Base-by-base conservation (phyloP, 2,329 filamentous ascomycete species). In the Sclerotinia minor region DNA sequence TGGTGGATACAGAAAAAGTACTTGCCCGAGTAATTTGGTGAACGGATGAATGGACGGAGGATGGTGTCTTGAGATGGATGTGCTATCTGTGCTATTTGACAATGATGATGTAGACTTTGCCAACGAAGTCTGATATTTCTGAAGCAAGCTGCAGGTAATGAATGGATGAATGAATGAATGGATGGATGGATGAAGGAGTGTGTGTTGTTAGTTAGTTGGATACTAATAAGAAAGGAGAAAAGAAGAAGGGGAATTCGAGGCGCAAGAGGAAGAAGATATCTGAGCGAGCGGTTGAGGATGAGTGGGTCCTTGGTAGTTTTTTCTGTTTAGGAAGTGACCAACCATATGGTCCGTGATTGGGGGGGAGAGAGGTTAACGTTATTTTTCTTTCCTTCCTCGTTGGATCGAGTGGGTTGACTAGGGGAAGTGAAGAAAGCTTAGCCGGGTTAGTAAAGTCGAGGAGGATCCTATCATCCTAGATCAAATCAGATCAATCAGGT, bases 121-220 rank as follows among this genome's bases (percentile, higher is more conserved):
- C 64, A 67, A 67, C 64, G 64, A 67, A 67, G 64, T 61, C 64
- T 61, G 41, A 15, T 57, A 19, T 35, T 21, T 65, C 38, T 45
- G 52, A 38, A 65, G 63, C 50, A 65, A 57, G 59, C 45, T 61
- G 29, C 59, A 50, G 45, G 59, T 50, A 57, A 35, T 57, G 52
- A 47, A 13, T 32, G 41, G 17, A 44, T 35, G 35, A n/a, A n/a
- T n/a, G n/a, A n/a, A n/a, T n/a, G n/a, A n/a, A n/a, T n/a, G n/a
- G n/a, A n/a, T n/a, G n/a, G n/a, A n/a, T n/a, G n/a, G n/a, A 35
- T 57, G 52, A 47, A 13, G n/a, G 41, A 11, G 35, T 3, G 38
- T 50, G 19, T 61, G 57, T 60, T 57, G 54, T 57, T 61, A 1
- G 21, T 29, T 54, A n/a, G 54, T 57, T 61, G 0, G 21, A 29